Base-by-base conservation (phyloP, 2,329 filamentous ascomycete genomes). In the Sclerotinia trifoliorum region DNA sequence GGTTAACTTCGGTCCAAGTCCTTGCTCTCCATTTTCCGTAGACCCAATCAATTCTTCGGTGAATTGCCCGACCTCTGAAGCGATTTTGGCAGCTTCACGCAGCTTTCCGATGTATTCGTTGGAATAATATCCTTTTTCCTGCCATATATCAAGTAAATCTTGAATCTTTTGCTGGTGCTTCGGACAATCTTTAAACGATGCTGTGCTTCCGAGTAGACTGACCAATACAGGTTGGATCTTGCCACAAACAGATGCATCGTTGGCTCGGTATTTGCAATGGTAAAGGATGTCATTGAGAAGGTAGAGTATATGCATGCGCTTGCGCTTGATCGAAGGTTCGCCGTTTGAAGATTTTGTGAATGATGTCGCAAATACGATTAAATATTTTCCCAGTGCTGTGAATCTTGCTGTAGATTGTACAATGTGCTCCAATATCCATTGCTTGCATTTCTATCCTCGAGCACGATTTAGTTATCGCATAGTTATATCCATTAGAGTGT, bases 261-360 rank as follows among this genome's bases (percentile, higher is more conserved):
- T 81, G 24, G 80, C 79, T 61, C 83, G 81, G 70, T 85, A 81
- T 72, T 86, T 84, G 68, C 84, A 82, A 76, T 94, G 90, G 76
- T 93, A 88, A 32, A 96, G 82, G 35, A 92, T 80, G 78, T 97
- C 93, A 79, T 88, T 94, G 70, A 95, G 75, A 54, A 96, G 79
- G 78, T 94, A 94, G 7, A 96, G 83, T 7, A 95, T 78, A 78
- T 94, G 89, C 19, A 96, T 82, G 21, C 89, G 86, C 74, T 87
- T 90, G 70, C 92, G 86, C 76, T 87, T 88, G 44, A 84, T 80
- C 60, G 88, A 91, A 3, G 86, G 82, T 71, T 80, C 78, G 74
- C 70, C 74, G 62, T 72, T 73, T 42, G 71, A 75, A 46, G 73
- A 74, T 69, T 76, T 75, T 65, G 72, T 74, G 74, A 88, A 85